These are phyloP conservation scores for Lachancea sp. DNA, from an alignment of 805 yeast species.

Conservation along the genomic window DNA sequence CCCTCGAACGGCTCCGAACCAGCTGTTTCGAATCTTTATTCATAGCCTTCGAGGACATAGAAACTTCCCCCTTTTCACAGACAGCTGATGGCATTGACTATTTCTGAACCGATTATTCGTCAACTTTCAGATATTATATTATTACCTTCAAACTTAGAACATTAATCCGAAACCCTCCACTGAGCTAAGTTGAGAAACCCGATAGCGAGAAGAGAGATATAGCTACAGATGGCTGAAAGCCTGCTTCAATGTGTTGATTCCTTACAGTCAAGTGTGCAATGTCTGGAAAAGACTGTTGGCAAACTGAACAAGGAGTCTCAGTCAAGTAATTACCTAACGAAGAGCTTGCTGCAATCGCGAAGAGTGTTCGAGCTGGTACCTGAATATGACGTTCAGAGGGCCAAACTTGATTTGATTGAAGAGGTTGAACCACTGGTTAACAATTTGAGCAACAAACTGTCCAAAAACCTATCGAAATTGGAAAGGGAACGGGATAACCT, in stretches of 20 bases:
- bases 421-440: constrained; percentile 30
- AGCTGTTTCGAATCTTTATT: constrained; percentile 1
- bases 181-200: no score
- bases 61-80: neutral
- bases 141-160: no score
- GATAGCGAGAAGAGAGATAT: neutral
- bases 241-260: constrained; percentile 20
- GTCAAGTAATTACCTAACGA: constrained; percentile 20
- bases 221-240: constrained; percentile 21
- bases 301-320: constrained; percentile 16
- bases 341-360: constrained; percentile 22
- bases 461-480: constrained; percentile 22
- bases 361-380: constrained; percentile 29
- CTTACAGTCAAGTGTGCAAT: constrained; percentile 19
- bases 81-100: neutral
- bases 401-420: constrained; percentile 29
- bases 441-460: constrained; percentile 23
- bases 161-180: no score
- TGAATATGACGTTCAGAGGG: constrained; percentile 32
- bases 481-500: constrained; percentile 27
- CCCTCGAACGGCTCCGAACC: constrained; percentile 9
- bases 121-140: neutral
- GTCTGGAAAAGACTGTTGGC: constrained; percentile 20
- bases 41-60: neutral
- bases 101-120: neutral